Conservation (phyloP, 169 alveolate species). For the Theileria equi region DNA sequence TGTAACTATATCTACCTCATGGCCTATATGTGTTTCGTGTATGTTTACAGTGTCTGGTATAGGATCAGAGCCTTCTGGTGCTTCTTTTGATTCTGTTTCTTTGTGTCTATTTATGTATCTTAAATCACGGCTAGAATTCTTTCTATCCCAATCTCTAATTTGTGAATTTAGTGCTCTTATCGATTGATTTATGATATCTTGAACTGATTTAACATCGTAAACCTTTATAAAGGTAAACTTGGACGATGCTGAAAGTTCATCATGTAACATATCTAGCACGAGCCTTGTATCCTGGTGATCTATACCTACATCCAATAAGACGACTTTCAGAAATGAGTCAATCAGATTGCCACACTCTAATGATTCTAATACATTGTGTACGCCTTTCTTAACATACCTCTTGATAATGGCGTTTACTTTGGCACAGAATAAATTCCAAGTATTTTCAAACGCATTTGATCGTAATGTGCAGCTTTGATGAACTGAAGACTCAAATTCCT, state of each 20-base stretch:
- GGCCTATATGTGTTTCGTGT: neutral
- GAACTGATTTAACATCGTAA: too few relatives aligned
- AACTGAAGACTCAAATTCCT: slow-evolving; percentile 28
- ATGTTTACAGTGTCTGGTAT: too few relatives aligned
- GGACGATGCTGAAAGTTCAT: too few relatives aligned
- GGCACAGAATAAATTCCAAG: slow-evolving; percentile 43
- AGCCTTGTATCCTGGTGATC: slow-evolving; percentile 17
- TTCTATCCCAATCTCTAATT: too few relatives aligned
- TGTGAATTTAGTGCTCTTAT: too few relatives aligned
- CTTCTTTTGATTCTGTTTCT: too few relatives aligned
- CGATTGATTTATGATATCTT: too few relatives aligned
- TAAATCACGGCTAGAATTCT: too few relatives aligned
- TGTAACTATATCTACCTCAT: neutral
- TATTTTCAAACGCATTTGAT: slow-evolving; percentile 35
- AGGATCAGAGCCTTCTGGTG: too few relatives aligned
- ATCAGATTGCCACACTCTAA: slow-evolving; percentile 1
- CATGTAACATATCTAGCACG: slow-evolving; percentile 28
- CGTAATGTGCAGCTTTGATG: slow-evolving; percentile 48
- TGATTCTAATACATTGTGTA: neutral
- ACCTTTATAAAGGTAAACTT: too few relatives aligned
- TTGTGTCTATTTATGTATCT: too few relatives aligned
- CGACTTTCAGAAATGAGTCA: slow-evolving; percentile 30
- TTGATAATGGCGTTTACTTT: slow-evolving; percentile 27
- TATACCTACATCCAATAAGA: slow-evolving; percentile 29
- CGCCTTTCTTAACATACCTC: slow-evolving; percentile 21